phyloP scores from a whole-genome alignment of 1,284 basidiomycete genomes.

The Cutaneotrichosporon cavernicola region DNA sequence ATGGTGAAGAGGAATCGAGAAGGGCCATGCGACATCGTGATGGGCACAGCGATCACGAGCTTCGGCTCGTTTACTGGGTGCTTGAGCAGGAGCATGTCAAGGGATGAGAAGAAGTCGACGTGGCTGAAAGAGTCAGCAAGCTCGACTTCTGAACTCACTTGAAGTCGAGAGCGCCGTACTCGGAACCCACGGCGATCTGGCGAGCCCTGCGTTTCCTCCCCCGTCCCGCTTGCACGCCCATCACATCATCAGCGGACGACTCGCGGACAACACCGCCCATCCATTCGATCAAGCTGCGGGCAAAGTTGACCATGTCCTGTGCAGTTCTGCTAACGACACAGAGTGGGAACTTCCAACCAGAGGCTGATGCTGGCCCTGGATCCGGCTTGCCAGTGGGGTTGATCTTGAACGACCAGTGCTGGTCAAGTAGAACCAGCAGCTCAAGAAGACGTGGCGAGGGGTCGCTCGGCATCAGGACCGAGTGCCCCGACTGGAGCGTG shows the following conservation, averaged over 20 bases:
- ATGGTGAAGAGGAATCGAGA: conserved; percentile 80
- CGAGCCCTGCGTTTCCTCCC: conserved; percentile 60
- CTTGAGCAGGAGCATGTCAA: conserved; percentile 73
- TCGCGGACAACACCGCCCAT: conserved; percentile 89
- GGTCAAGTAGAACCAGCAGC: conserved; percentile 89
- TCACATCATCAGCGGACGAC: conserved; percentile 75
- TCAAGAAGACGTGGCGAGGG: conserved; percentile 91
- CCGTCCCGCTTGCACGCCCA: conserved; percentile 51
- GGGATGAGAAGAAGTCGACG: conserved; percentile 82
- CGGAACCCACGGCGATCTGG: conserved; percentile 32
- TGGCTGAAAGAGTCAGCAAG: conserved; percentile 59
- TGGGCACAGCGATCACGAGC: conserved; percentile 87
- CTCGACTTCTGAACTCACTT: conserved; percentile 30
- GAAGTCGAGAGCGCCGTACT: conserved; percentile 52
- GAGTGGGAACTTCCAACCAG: conserved; percentile 63
- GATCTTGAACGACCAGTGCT: conserved; percentile 87
- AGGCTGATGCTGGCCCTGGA: neutral
- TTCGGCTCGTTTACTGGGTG: conserved; percentile 86
- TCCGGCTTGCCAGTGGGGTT: conserved; percentile 54
- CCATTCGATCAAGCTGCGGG: conserved; percentile 98
- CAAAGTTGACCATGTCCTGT: conserved; percentile 90
- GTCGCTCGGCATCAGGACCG: conserved; percentile 88
- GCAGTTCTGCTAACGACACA: conserved; percentile 88
- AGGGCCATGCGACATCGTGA: conserved; percentile 87
- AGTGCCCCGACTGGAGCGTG: conserved; percentile 72